Base-by-base conservation (phyloP, 441 rosid genomes). In the Theobroma grandiflorum region DNA sequence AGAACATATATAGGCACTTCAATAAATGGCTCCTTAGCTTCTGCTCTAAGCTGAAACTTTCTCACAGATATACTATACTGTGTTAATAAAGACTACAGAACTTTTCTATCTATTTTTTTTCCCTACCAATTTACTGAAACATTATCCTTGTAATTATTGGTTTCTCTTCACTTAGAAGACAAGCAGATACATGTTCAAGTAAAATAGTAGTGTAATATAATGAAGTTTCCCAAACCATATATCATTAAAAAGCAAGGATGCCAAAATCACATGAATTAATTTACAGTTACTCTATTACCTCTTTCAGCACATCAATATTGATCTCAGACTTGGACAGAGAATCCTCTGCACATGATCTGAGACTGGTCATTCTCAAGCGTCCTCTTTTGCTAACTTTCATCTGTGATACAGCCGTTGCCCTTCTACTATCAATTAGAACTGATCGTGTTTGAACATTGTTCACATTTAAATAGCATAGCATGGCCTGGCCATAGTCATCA, bases 351-450 rank as follows among this genome's bases (percentile, higher is more conserved):
- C 97, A 91, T 37, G 99, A 88, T 82, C 88, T 93, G 49, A 83
- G 83, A 80, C 89, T 88, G 81, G 89, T 92, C 85, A 88, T 85
- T 81, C 87, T 90, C 82, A 96, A 75, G 72, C 89, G 90, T 74
- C 96, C 97, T 85, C 97, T 85, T 87, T 91, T 93, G 72, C 93
- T 85, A 78, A 94, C 87, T 86, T 91, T 94, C 98, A 96, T 93
- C 80, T 86, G 83, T 64, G 98, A 91, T 72, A 86, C 77, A 15
- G 97, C 91, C 6, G 98, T 92, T 18, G 84, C 78, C 81, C 88
- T 90, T 84, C 84, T 93, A 77, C 87, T 80, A 82, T 94, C 99
- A 35, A 90, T 79, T 70, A 87, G 78, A 77, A 94, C 92, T 8
- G 98, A 86, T 79, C 97, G 87, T 20, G 98, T 96, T 81, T 93